Base-by-base conservation (phyloP, 1,284 basidiomycete genomes). In the Chalciporus sp. region DNA sequence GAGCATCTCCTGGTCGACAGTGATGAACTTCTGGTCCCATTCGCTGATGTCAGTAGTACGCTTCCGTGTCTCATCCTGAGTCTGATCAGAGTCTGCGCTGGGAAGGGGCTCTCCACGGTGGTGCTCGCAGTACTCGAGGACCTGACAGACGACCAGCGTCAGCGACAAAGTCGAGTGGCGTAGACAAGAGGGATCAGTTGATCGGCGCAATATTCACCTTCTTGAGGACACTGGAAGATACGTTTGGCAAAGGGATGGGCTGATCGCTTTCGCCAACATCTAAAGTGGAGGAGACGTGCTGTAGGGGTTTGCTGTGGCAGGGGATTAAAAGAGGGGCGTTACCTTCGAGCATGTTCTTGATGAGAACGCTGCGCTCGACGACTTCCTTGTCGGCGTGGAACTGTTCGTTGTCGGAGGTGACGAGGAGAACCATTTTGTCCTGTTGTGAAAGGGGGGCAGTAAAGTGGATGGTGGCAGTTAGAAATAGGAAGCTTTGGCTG, bases 321-420 rank as follows among this genome's bases (percentile, higher is more conserved):
- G 42, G 20, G n/a, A 48, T 29, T 52, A 33, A 33, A 57, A 47
- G 28, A 48, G 49, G 55, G 55, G 23, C 37, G 20, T 77, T 66
- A 95, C 96, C 96, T 76, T 99, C 97, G 57, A 99, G 89, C 96
- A 99, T 98, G 80, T 97, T 95, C 83, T 97, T 98, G 77, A 99
- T 97, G 65, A 99, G 86, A 17, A 96, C 92, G 61, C 88, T 93
- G 71, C 95, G 91, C 78, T 95, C 93, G 55, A 94, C 95, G 54
- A 99, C 92, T 61, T 96, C 93, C 74, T 90, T 91, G 71, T 98
- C 95, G 61, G 96, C 92, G 58, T 84, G 84, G 76, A 98, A 99
- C 62, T 91, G 85, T 76, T 98, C 96, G 67, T 94, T 95, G 75
- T 99, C 96, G 45, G 96, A 98, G 47, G 95, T 92, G 67, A 87